A percentile compares a stretch with the other conserved stretches of the same genome.
Evolutionary conservation across 345 rosid species (phyloP).

Genomic region (Bruguiera sexangula): DNA sequence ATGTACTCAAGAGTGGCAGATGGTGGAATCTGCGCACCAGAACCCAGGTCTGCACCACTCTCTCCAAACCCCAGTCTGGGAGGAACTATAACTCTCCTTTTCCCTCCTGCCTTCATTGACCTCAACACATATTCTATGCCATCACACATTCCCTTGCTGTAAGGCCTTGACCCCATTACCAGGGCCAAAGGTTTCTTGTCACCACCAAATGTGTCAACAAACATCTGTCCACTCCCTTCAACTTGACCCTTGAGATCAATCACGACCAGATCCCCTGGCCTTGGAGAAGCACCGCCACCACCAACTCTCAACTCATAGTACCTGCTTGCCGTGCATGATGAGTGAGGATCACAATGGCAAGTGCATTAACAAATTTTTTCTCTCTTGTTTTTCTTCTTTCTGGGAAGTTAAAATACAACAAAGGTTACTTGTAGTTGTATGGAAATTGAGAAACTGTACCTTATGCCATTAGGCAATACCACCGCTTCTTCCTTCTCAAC

Average conservation of each 20-base stretch:
- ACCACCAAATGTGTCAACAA: constrained; percentile 60
- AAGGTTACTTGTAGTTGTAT: too few species aligned
- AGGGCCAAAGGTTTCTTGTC: constrained; percentile 65
- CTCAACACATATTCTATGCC: constrained; percentile 67
- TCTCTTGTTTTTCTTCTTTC: too few species aligned
- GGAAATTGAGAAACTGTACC: constrained; percentile 37
- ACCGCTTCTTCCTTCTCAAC: constrained; percentile 70
- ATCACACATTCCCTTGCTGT: constrained; percentile 75
- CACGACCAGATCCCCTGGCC: constrained; percentile 80
- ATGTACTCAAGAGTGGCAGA: constrained; percentile 63
- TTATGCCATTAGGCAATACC: constrained; percentile 72
- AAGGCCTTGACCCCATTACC: constrained; percentile 78
- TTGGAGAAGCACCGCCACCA: constrained; percentile 78
- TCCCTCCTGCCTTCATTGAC: constrained; percentile 86
- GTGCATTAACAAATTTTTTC: too few species aligned
- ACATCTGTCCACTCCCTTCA: constrained; percentile 54
- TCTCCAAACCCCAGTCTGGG: constrained; percentile 70
- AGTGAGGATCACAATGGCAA: background rate
- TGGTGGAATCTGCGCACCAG: constrained; percentile 63
- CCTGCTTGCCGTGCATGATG: constrained; percentile 34
- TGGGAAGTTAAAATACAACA: too few species aligned
- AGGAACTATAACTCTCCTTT: constrained; percentile 72
- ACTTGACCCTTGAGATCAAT: constrained; percentile 64
- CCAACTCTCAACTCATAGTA: constrained; percentile 80
- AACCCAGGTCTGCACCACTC: constrained; percentile 61